These are phyloP conservation scores for Amphicarpaea edgeworthii DNA, from an alignment of 306 rosid genomes.

Conservation along the genomic window DNA sequence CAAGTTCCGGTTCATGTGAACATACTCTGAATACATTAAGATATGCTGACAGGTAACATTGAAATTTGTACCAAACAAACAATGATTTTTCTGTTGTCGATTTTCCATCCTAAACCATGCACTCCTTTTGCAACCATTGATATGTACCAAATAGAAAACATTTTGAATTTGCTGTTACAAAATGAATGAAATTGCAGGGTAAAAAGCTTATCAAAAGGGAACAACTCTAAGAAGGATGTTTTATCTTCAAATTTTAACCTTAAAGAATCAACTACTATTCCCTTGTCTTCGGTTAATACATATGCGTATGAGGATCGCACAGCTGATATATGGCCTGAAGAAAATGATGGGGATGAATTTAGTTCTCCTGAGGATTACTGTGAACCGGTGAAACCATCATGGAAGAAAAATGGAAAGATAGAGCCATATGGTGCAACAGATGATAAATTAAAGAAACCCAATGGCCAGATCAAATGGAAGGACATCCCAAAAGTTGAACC, in stretches of 20 bases:
- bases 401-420: constrained; percentile 76
- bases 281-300: constrained; percentile 64
- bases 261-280: constrained; percentile 74
- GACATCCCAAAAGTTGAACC: constrained; percentile 67
- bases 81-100: constrained; percentile 31
- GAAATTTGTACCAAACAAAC: not conserved
- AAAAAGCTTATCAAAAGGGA: constrained; percentile 90
- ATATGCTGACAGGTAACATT: constrained; percentile 89
- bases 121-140: not conserved
- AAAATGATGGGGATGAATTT: constrained; percentile 68
- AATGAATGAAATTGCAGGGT: constrained; percentile 60
- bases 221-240: constrained; percentile 76
- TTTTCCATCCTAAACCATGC: too few relatives aligned
- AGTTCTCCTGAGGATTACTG: constrained; percentile 69
- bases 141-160: not conserved
- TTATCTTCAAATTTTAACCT: constrained; percentile 71
- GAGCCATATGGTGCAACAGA: constrained; percentile 61
- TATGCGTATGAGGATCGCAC: constrained; percentile 59
- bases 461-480: constrained; percentile 71
- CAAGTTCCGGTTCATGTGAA: constrained; percentile 93
- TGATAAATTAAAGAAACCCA: constrained; percentile 66
- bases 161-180: constrained; percentile 27
- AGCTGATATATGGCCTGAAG: constrained; percentile 60
- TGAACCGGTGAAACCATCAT: constrained; percentile 66
- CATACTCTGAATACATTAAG: constrained; percentile 92